Base-by-base conservation (phyloP, 2,329 filamentous ascomycete species). In the Aspergillus udagawae region DNA sequence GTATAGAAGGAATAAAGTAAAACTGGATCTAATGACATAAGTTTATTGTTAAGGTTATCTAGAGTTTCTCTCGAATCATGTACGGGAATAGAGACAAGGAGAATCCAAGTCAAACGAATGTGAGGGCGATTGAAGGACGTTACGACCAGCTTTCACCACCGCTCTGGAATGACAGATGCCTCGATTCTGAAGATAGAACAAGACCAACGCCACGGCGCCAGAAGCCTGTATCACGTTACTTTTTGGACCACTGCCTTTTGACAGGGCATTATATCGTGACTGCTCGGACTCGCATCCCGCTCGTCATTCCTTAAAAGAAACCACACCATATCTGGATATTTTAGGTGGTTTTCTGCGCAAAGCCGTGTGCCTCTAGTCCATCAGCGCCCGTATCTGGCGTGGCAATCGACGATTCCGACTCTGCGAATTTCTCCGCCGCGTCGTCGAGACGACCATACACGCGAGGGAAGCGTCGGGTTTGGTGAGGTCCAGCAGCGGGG, bases 401-500 rank as follows among this genome's bases (percentile, higher is more conserved):
- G 4, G 81, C 71, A 32, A 80, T 73, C 7, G 80, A 81, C 49
- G 84, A 81, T 44, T 77, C 71, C 1, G 77, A 76, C 54, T 82
- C 79, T 7, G 74, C 75, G 21, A 78, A 76, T 54, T 80, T 79
- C 58, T 80, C 73, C 41, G 70, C 73, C 14, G 73, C 72, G 57
- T 81, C 78, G 54, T 82, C 75, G 21, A 89, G 77, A 56, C 82
- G 82, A 47, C 83, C 83, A 80, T 87, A 95, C 1, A 83, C 81
- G 12, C 85, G 80, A 41, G 83, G 80, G 70, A 92, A 92, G 64
- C 86, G 87, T 71, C 82, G 88, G 28, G 74, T 69, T 54, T 83
- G 81, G 51, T 86, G 83, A 7, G 83, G 82, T 0, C 84, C 86
- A 50, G 86, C 83, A 52, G 85, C 84, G 73, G 89, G 91, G 72